Percentiles rank a stretch among this genome's conserved stretches.
Conservation (phyloP, 139 green algal genomes). For the Micractinium conductrix region DNA sequence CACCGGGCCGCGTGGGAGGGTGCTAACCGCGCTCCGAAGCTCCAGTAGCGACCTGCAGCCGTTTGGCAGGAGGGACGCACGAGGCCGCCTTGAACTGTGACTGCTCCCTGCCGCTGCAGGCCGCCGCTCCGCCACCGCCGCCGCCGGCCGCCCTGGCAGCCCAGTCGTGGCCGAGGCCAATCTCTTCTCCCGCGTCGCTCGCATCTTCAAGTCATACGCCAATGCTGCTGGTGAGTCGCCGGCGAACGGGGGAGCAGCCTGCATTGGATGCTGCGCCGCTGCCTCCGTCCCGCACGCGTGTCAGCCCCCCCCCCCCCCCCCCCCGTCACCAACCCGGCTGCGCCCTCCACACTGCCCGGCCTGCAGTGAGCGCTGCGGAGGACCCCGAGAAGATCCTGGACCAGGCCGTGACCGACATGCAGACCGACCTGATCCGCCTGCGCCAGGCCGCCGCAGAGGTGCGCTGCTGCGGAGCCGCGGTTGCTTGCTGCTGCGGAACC, state of each 20-base stretch:
- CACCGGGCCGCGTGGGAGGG: neutral
- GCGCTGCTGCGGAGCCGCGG: neutral
- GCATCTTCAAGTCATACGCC: slow-evolving; percentile 91
- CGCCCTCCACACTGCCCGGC: neutral
- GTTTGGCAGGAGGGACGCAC: too few species aligned
- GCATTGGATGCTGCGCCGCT: too few species aligned
- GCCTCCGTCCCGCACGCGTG: neutral
- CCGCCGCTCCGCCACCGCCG: neutral
- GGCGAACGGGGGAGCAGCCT: too few species aligned
- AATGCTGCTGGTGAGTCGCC: slow-evolving; percentile 80
- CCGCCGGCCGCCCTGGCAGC: neutral
- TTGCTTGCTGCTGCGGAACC: neutral
- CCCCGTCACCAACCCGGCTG: neutral
- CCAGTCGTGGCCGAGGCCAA: slow-evolving; percentile 82
- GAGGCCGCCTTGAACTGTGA: neutral
- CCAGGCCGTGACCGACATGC: slow-evolving; percentile 97
- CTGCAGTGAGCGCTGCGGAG: slow-evolving; percentile 81
- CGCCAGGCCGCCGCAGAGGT: slow-evolving; percentile 93
- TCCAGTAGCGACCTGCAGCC: neutral
- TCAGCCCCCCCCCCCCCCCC: neutral
- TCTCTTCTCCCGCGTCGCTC: slow-evolving; percentile 83
- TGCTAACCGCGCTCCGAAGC: neutral
- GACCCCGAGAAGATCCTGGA: slow-evolving; percentile 99
- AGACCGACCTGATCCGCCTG: slow-evolving; percentile 98
- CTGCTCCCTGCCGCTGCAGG: neutral